These are phyloP conservation scores for Lentinula aciculospora DNA, from an alignment of 768 basidiomycete species.

Conservation along the genomic window DNA sequence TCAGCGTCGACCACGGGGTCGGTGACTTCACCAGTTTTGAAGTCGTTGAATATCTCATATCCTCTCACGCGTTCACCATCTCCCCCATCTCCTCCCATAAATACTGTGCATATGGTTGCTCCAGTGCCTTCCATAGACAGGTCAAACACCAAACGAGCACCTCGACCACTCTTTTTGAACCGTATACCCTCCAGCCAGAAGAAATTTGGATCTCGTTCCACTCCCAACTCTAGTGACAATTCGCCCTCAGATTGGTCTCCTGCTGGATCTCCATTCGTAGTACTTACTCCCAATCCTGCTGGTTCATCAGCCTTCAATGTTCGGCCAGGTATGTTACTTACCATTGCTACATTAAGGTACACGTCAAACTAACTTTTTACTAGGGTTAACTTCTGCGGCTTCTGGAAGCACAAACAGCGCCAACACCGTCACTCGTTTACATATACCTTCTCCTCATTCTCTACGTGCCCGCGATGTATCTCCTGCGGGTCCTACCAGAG, in stretches of 20 bases:
- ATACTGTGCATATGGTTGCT: background rate
- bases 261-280: conserved; percentile 17
- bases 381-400: background rate
- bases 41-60: conserved; percentile 6
- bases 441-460: background rate
- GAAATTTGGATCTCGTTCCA: background rate
- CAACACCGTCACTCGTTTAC: background rate
- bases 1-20: conserved; percentile 9
- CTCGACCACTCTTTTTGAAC: background rate
- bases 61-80: conserved; percentile 10
- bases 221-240: conserved; percentile 10
- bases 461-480: background rate
- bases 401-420: background rate
- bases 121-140: background rate
- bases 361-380: background rate
- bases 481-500: background rate
- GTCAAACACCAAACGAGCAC: conserved; percentile 1
- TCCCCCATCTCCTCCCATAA: conserved; percentile 8
- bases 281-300: conserved; percentile 16
- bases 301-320: background rate
- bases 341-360: background rate
- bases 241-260: conserved; percentile 11
- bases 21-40: conserved; percentile 10
- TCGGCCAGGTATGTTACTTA: background rate
- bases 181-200: background rate